phyloP scores from a whole-genome alignment of 331 rosid genomes.

The Rosa hybrid region DNA sequence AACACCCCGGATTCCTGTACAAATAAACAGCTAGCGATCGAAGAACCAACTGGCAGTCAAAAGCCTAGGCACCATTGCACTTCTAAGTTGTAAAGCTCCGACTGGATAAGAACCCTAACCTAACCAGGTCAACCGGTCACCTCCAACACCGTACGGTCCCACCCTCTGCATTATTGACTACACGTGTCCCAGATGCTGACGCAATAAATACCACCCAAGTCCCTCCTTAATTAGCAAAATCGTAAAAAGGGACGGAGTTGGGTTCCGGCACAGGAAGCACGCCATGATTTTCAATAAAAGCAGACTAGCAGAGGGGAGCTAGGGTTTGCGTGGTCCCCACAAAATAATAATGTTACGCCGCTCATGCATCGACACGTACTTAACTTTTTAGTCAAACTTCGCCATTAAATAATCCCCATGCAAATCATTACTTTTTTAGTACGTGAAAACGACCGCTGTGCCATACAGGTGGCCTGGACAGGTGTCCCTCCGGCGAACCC shows the following conservation, averaged over 20 bases:
- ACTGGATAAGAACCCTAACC: slow-evolving; percentile 19
- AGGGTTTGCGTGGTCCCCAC: slow-evolving; percentile 32
- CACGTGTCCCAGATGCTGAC: slow-evolving; percentile 65
- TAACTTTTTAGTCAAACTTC: slow-evolving; percentile 35
- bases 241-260: too few relatives aligned
- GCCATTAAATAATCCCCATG: slow-evolving; percentile 43
- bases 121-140: slow-evolving; percentile 30
- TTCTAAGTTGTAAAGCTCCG: not conserved
- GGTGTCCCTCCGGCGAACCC: slow-evolving; percentile 41
- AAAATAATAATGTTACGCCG: slow-evolving; percentile 24
- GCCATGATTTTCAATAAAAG: slow-evolving; percentile 55
- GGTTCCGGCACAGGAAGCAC: slow-evolving; percentile 68
- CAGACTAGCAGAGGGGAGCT: not conserved
- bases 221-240: not conserved
- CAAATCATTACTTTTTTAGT: slow-evolving; percentile 47
- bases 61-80: not conserved
- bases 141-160: slow-evolving; percentile 17
- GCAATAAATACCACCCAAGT: slow-evolving; percentile 30
- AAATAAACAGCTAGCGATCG: not conserved
- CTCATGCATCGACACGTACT: slow-evolving; percentile 39
- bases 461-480: slow-evolving; percentile 36
- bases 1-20: not conserved
- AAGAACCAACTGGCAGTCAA: slow-evolving; percentile 8
- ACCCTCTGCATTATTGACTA: slow-evolving; percentile 41
- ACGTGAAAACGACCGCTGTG: slow-evolving; percentile 33